These are phyloP conservation scores for Neofusicoccum laricinum DNA, from an alignment of 2,329 filamentous ascomycete species.

Conservation along the genomic window DNA sequence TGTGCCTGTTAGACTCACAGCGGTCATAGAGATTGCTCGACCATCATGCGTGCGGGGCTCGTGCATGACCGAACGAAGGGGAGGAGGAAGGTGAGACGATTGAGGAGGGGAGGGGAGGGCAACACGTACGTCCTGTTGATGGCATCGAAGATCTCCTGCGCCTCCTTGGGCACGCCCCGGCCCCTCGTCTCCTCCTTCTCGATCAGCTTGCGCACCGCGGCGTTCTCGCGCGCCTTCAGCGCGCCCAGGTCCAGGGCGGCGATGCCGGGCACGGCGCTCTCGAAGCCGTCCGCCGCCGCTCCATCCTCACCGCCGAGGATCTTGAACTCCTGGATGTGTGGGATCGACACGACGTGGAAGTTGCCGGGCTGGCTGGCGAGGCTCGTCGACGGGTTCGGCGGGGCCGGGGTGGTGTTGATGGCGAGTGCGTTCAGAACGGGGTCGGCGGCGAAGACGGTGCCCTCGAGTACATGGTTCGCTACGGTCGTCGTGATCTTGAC, in stretches of 20 bases:
- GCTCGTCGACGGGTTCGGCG: slow-evolving; percentile 41
- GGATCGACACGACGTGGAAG: slow-evolving; percentile 60
- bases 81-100: background rate
- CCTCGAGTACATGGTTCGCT: slow-evolving; percentile 52
- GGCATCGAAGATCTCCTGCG: slow-evolving; percentile 62
- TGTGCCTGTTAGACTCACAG: slow-evolving; percentile 19
- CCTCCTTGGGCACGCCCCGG: slow-evolving; percentile 60
- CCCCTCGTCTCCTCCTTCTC: slow-evolving; percentile 57
- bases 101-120: background rate
- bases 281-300: slow-evolving; percentile 39
- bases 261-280: slow-evolving; percentile 44
- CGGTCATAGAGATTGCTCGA: background rate
- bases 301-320: slow-evolving; percentile 43
- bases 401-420: slow-evolving; percentile 53
- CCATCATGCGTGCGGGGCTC: background rate
- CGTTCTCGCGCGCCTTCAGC: slow-evolving; percentile 54
- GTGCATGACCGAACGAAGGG: background rate
- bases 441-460: slow-evolving; percentile 61
- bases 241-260: slow-evolving; percentile 54
- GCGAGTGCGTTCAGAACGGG: slow-evolving; percentile 60
- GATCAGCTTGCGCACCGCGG: slow-evolving; percentile 55
- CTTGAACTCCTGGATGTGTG: slow-evolving; percentile 57
- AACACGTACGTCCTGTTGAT: slow-evolving; percentile 54
- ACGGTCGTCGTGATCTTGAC: slow-evolving; percentile 51
- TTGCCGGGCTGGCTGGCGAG: slow-evolving; percentile 46